A percentile compares a stretch with the other conserved stretches of the same genome.
These are phyloP conservation scores for Trichoderma sp. DNA, from an alignment of 2,329 filamentous ascomycete genomes.

Conservation along the genomic window DNA sequence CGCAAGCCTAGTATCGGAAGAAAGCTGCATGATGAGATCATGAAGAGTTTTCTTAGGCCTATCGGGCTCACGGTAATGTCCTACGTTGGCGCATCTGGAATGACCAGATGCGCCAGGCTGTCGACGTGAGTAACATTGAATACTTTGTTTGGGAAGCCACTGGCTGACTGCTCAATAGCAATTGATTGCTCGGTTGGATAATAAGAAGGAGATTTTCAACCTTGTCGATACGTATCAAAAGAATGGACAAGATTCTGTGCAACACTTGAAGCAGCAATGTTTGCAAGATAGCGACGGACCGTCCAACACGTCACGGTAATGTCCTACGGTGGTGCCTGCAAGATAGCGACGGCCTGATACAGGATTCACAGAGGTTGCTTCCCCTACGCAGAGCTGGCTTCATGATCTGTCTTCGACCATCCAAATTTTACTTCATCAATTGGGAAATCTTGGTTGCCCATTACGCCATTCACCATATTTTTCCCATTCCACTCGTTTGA, in stretches of 20 bases:
- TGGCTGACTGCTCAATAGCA: background rate
- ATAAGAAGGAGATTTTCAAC: background rate
- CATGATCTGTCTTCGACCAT: background rate
- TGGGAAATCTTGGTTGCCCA: background rate
- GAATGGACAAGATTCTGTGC: background rate
- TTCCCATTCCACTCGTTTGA: conserved; percentile 10
- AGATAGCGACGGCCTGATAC: too few relatives aligned
- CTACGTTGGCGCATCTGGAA: too few relatives aligned
- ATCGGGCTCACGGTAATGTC: too few relatives aligned
- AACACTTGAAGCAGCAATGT: background rate
- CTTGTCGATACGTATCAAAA: background rate
- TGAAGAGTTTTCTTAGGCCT: background rate
- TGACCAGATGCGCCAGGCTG: background rate
- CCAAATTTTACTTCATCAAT: background rate
- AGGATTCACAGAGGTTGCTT: background rate
- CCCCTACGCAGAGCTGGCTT: background rate
- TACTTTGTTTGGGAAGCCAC: background rate
- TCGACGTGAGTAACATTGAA: background rate
- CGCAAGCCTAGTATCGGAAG: background rate
- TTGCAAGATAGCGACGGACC: background rate
- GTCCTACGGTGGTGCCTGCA: background rate
- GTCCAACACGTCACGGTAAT: background rate
- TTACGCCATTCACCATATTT: conserved; percentile 9
- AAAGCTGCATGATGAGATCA: background rate
- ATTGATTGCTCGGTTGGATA: background rate